Percentiles rank a stretch among this genome's conserved stretches.
phyloP scores from a whole-genome alignment of 208 protist species.

The Acanthamoeba castellanii region DNA sequence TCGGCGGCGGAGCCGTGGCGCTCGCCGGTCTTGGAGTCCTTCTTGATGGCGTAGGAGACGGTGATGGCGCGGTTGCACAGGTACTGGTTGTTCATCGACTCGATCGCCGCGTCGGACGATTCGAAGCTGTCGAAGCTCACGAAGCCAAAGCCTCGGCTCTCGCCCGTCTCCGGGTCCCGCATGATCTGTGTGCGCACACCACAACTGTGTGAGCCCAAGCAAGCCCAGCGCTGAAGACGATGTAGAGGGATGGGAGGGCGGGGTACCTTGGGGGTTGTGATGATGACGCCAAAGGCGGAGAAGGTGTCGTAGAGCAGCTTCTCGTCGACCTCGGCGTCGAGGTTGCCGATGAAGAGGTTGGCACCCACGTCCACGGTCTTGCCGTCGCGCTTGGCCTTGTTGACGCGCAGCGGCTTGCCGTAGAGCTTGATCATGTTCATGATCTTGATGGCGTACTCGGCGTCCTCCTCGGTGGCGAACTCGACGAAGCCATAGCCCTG shows the following conservation, averaged over 20 bases:
- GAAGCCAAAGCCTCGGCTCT: slow-evolving; percentile 93
- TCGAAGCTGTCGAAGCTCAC: slow-evolving; percentile 94
- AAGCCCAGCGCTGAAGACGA: not conserved
- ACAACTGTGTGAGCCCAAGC: not conserved
- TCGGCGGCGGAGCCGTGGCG: slow-evolving; percentile 89
- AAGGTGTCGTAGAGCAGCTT: slow-evolving; percentile 94
- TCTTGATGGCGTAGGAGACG: slow-evolving; percentile 94
- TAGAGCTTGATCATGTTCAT: slow-evolving; percentile 95
- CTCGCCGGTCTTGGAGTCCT: slow-evolving; percentile 91
- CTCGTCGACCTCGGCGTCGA: slow-evolving; percentile 94
- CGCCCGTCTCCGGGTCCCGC: slow-evolving; percentile 90
- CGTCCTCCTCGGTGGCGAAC: slow-evolving; percentile 93
- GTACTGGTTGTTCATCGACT: slow-evolving; percentile 91
- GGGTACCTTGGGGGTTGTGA: slow-evolving; percentile 85
- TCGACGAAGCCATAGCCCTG: slow-evolving; percentile 94
- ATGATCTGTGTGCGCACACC: slow-evolving; percentile 87
- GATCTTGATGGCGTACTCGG: slow-evolving; percentile 94
- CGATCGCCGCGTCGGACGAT: slow-evolving; percentile 91
- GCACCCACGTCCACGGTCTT: slow-evolving; percentile 92
- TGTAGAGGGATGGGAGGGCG: not conserved
- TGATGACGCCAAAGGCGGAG: slow-evolving; percentile 91
- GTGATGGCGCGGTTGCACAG: slow-evolving; percentile 91
- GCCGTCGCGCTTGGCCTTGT: slow-evolving; percentile 80
- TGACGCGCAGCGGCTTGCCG: slow-evolving; percentile 92
- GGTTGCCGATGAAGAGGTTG: slow-evolving; percentile 96